These are phyloP conservation scores for Metschnikowia vanudenii DNA, from an alignment of 805 yeast species.

Conservation along the genomic window DNA sequence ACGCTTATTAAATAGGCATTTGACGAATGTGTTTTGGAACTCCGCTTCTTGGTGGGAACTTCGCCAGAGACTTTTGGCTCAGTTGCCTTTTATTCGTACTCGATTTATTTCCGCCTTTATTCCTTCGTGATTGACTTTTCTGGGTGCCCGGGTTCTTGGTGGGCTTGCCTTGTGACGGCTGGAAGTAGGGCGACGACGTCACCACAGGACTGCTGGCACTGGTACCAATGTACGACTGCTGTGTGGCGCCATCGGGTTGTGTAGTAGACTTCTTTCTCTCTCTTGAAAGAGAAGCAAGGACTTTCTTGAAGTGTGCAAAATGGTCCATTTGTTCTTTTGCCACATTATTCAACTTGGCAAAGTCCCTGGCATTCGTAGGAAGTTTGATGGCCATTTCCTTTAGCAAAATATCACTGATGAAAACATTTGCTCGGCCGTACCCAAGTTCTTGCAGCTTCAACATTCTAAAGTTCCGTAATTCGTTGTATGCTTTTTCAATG, in stretches of 20 bases:
- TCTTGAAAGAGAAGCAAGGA: conserved; percentile 31
- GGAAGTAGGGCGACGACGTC: conserved; percentile 7
- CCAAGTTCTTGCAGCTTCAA: conserved; percentile 42
- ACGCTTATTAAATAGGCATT: conserved; percentile 11
- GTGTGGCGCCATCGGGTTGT: background rate
- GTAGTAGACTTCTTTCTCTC: conserved; percentile 27
- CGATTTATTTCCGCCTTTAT: background rate
- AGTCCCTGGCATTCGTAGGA: conserved; percentile 52
- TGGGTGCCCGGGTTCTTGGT: background rate
- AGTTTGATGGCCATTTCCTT: conserved; percentile 54
- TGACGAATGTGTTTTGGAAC: conserved; percentile 8
- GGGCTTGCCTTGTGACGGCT: conserved; percentile 2
- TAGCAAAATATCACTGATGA: conserved; percentile 35
- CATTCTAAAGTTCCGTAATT: conserved; percentile 43
- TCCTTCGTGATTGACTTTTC: background rate
- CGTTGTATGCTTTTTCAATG: conserved; percentile 30
- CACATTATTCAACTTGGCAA: conserved; percentile 37
- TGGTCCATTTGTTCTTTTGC: conserved; percentile 29
- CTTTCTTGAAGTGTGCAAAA: conserved; percentile 41
- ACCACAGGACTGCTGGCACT: background rate
- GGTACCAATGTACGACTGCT: background rate
- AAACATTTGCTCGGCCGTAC: conserved; percentile 24
- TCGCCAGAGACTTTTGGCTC: conserved; percentile 3
- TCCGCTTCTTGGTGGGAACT: background rate
- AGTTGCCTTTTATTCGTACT: conserved; percentile 1